A percentile compares a stretch with the other conserved stretches of the same genome.
phyloP scores from a whole-genome alignment of 352 stramenopile genomes.

The Globisporangium middletonii region DNA sequence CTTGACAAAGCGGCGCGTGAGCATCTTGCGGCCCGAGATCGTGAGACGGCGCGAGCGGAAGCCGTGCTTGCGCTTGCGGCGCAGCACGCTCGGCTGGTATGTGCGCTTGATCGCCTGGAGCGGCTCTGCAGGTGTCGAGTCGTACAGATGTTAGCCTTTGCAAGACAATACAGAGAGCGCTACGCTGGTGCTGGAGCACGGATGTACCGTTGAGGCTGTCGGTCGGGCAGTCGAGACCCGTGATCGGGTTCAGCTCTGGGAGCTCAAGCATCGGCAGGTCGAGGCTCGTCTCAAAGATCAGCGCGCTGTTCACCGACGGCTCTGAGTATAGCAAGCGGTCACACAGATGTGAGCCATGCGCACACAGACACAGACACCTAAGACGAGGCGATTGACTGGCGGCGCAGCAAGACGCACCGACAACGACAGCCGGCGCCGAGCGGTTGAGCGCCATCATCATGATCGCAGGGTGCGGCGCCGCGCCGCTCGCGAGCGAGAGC shows the following conservation, averaged over 20 bases:
- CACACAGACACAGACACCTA: background rate
- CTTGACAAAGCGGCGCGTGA: conserved; percentile 81
- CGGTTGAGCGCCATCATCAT: conserved; percentile 13
- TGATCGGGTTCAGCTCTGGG: conserved; percentile 13
- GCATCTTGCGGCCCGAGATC: conserved; percentile 68
- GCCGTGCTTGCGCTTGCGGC: conserved; percentile 83
- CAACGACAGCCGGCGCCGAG: conserved; percentile 6
- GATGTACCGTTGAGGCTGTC: conserved; percentile 12
- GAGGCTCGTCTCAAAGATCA: conserved; percentile 15
- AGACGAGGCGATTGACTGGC: background rate
- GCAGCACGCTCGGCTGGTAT: conserved; percentile 83
- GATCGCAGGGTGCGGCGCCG: conserved; percentile 12
- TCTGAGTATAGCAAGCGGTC: background rate
- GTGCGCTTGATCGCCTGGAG: conserved; percentile 79
- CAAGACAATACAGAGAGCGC: background rate
- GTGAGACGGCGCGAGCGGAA: conserved; percentile 75
- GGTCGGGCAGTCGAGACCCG: conserved; percentile 10
- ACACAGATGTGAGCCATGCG: background rate
- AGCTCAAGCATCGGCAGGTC: conserved; percentile 10
- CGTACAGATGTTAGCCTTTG: background rate
- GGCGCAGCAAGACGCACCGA: conserved; percentile 2
- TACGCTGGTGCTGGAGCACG: background rate
- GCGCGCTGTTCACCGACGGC: conserved; percentile 8
- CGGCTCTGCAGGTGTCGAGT: conserved; percentile 29
- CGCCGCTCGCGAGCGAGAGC: background rate